Evolutionary conservation across 768 basidiomycete genomes (phyloP), one percentile per base, ranked within the genome.

Genomic region (Roridomyces roridus): DNA sequence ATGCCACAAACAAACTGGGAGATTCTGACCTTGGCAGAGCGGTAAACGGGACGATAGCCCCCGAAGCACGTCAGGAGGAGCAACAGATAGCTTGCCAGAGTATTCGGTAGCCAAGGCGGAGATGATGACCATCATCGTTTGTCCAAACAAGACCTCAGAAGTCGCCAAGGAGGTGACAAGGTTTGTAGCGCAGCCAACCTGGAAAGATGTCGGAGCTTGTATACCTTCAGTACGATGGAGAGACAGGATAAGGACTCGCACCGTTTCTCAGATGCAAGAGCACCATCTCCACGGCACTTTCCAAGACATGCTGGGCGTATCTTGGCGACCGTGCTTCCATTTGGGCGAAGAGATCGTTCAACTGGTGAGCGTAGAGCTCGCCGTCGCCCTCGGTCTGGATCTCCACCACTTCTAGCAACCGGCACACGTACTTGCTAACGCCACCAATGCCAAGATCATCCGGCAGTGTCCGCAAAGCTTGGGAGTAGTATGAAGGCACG

Each of bases 71-170:
- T 78, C 76, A 41, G 63, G 44, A 1, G 87, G 84, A 8, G 84
- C 66, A 31, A 84, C 69, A n/a, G 85, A 73, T 41, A 84, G 66
- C 43, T 72, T 74, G 20, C 79, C 77, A 46, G 80, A 80, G 60
- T 85, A 82, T 68, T 91, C 89, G 55, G 80, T 81, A n/a, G 84
- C 77, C 36, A 90, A 69, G 3, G 92, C 92, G 9, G 85, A 77
- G n/a, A 80, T 65, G n/a, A 93, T 79, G 18, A 90, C 81, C 67
- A 88, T 79, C 31, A 84, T 65, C 1, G 89, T 91, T 11, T 88
- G 81, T 14, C 84, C 81, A 12, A 77, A 57, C 15, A 64, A 64
- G 23, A 64, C 57, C 17, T 74, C 71, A 0, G 65, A 59, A 34
- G 85, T 80, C 3, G 71, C 69, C 9, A 85, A 64, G 26, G 74